phyloP scores from a whole-genome alignment of 1,284 basidiomycete genomes.

The Cutaneotrichosporon cyanovorans region DNA sequence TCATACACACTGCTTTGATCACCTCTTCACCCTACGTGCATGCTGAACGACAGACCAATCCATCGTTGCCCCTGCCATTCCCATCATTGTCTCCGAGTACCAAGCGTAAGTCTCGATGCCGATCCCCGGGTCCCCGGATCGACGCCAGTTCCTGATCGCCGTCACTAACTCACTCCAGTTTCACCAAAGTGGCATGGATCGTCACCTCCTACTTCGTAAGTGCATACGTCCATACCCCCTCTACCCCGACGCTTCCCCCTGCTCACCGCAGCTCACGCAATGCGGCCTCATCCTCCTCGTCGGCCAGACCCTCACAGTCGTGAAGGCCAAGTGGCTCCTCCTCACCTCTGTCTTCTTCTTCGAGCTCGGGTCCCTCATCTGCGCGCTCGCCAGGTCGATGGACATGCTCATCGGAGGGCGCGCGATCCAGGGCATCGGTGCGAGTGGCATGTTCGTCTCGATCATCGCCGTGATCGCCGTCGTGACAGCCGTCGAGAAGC shows the following conservation, averaged over 20 bases:
- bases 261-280: constrained; percentile 36
- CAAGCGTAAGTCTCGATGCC: constrained; percentile 24
- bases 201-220: constrained; percentile 49
- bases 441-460: constrained; percentile 40
- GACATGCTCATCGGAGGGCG: constrained; percentile 50
- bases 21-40: no score
- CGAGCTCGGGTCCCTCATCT: constrained; percentile 50
- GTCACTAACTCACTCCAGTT: constrained; percentile 11
- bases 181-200: constrained; percentile 46
- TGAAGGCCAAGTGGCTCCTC: constrained; percentile 49
- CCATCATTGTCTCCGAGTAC: constrained; percentile 48
- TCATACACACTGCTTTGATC: no score
- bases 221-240: constrained; percentile 12
- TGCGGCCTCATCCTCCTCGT: constrained; percentile 45
- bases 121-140: no score
- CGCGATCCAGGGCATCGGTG: constrained; percentile 45
- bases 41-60: constrained; percentile 42
- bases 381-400: constrained; percentile 48
- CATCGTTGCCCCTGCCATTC: constrained; percentile 47
- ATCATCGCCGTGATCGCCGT: constrained; percentile 46
- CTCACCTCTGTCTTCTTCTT: constrained; percentile 48
- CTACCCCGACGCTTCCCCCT: constrained; percentile 13
- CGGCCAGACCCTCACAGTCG: constrained; percentile 45
- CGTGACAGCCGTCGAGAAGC: constrained; percentile 44
- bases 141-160: no score